Base-by-base conservation (phyloP, 2,329 filamentous ascomycete genomes). In the Scedosporium boydii region DNA sequence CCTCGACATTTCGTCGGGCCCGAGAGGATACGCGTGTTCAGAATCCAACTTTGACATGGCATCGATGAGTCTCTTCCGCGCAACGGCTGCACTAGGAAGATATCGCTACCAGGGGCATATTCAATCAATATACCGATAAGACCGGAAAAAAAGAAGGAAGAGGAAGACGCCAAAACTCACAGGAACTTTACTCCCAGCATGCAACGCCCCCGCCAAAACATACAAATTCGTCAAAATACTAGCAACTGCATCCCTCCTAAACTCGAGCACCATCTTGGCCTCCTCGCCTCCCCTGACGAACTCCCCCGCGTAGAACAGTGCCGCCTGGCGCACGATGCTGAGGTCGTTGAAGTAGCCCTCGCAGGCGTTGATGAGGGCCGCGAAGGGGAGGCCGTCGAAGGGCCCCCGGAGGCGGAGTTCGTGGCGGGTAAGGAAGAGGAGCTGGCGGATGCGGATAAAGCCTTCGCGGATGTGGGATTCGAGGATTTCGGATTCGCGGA, bases 331-430 rank as follows among this genome's bases (percentile, higher is more conserved):
- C 4, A 86, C 78, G 18, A 81, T 76, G 27, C 85, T 79, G 62
- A 85, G 76, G 64, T 84, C 80, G 65, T 85, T 83, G 65, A 85
- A 84, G 73, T 86, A 85, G 3, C 76, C 76, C 68, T 86, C 83
- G 62, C 80, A 83, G 6, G 77, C 75, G 65, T 81, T 78, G 58
- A 83, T 81, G 5, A 86, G 77, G 14, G 77, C 82, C 2, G 78
- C 80, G 69, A 85, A 85, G 0, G 82, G 82, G 1, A 81, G 70
- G 1, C 82, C 79, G 62, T 86, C 77, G 65, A 86, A 86, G 1
- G 81, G 80, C 1, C 77, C 82, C 23, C 83, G 79, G 42, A 86
- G 76, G 2, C 83, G 81, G 65, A 84, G 78, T 67, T 86, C 83
- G 66, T 86, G 83, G 18, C 80, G 78, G 0, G 83, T 34, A 2